These are phyloP conservation scores for Cynara cardunculus DNA, from an alignment of 129 eudicot species.

Conservation along the genomic window DNA sequence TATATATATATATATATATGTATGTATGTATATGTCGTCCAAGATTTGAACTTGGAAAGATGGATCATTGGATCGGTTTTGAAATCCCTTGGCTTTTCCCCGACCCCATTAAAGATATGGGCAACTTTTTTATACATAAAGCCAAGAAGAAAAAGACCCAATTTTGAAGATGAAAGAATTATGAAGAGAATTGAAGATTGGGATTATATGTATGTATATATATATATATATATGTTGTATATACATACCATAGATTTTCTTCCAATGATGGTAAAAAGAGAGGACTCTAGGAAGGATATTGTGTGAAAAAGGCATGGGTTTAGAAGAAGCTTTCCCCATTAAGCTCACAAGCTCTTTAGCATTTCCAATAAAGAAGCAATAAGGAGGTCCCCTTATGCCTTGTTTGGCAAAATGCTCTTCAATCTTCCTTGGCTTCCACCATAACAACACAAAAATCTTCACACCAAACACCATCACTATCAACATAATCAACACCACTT, in stretches of 20 bases:
- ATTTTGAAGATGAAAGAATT: background rate
- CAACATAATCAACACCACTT: constrained; percentile 31
- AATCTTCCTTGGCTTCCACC: constrained; percentile 88
- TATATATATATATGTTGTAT: background rate
- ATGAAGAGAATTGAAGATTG: constrained; percentile 12
- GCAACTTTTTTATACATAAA: background rate
- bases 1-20: too few species aligned
- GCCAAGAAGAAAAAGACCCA: background rate
- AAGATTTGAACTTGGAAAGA: constrained; percentile 21
- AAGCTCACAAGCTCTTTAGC: constrained; percentile 84
- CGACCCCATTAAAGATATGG: constrained; percentile 26
- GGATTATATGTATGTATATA: background rate
- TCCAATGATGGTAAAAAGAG: constrained; percentile 98
- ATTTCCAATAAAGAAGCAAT: constrained; percentile 84
- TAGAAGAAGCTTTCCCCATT: constrained; percentile 81
- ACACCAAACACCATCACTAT: constrained; percentile 30
- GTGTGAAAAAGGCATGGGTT: constrained; percentile 86
- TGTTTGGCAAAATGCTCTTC: constrained; percentile 83
- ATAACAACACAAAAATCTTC: constrained; percentile 49
- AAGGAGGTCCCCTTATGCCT: constrained; percentile 95
- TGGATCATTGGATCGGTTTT: constrained; percentile 8
- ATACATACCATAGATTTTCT: constrained; percentile 81
- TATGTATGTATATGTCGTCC: background rate
- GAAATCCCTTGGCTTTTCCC: background rate
- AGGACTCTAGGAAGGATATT: constrained; percentile 96